A percentile compares a stretch with the other conserved stretches of the same genome.
These are phyloP conservation scores for Arxiozyma telluris DNA, from an alignment of 1,139 yeast genomes.

Conservation along the genomic window DNA sequence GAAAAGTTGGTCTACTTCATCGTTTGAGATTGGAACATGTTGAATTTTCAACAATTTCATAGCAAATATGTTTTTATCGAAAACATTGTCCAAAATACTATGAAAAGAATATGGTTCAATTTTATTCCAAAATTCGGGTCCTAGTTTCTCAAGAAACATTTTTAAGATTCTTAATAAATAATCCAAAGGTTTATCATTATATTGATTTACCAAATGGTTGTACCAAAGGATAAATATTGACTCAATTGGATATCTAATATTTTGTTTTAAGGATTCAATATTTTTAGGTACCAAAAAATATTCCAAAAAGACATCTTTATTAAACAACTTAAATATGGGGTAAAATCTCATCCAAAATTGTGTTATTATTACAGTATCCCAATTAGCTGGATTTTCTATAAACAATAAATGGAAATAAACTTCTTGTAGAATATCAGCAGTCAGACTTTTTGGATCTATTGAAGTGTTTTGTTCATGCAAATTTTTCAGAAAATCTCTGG, in stretches of 20 bases:
- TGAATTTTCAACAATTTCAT: conserved; percentile 21
- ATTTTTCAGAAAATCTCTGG: conserved; percentile 30
- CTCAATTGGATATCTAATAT: conserved; percentile 36
- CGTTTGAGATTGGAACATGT: conserved; percentile 20
- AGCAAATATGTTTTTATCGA: conserved; percentile 23
- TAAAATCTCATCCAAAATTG: conserved; percentile 46
- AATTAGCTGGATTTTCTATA: conserved; percentile 45
- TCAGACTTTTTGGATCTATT: conserved; percentile 19
- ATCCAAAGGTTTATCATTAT: conserved; percentile 49
- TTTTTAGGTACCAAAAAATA: conserved; percentile 39
- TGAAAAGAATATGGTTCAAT: conserved; percentile 45
- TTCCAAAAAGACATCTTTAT: conserved; percentile 35
- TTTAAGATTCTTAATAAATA: conserved; percentile 41
- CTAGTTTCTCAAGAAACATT: conserved; percentile 36
- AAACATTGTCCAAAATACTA: conserved; percentile 47
- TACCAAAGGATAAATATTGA: conserved; percentile 39
- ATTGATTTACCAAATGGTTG: conserved; percentile 37
- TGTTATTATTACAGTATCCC: conserved; percentile 37
- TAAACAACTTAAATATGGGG: conserved; percentile 37
- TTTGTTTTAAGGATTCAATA: conserved; percentile 36
- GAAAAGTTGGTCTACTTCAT: conserved; percentile 28
- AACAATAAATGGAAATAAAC: conserved; percentile 42
- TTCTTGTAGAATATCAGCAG: conserved; percentile 43
- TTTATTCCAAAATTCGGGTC: conserved; percentile 41
- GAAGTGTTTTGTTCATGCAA: conserved; percentile 16